Percentiles rank a stretch among this genome's conserved stretches.
phyloP scores from a whole-genome alignment of 2,329 filamentous ascomycete genomes.

The Furcasterigmium furcatum region DNA sequence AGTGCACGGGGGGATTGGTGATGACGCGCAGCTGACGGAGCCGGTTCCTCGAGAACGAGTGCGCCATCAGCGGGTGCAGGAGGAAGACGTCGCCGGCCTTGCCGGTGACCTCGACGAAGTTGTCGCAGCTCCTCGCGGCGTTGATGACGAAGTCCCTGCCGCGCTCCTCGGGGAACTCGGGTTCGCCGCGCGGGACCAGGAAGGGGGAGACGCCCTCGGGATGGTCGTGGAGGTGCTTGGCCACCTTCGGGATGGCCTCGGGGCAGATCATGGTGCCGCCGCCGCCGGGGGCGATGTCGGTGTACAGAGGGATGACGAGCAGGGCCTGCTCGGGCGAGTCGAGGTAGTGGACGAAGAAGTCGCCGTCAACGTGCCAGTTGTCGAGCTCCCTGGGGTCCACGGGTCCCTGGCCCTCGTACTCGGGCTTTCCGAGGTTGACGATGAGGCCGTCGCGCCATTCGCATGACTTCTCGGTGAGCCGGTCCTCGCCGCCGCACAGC shows the following conservation, averaged over 20 bases:
- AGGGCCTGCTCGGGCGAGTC: conserved; percentile 68
- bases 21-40: conserved; percentile 19
- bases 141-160: conserved; percentile 42
- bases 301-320: conserved; percentile 66
- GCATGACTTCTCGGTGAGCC: conserved; percentile 42
- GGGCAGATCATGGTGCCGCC: conserved; percentile 66
- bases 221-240: conserved; percentile 55
- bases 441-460: conserved; percentile 67
- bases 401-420: conserved; percentile 41
- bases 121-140: conserved; percentile 34
- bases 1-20: conserved; percentile 34
- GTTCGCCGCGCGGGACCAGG: conserved; percentile 55
- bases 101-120: conserved; percentile 53
- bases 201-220: conserved; percentile 64
- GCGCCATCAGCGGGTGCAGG: conserved; percentile 59
- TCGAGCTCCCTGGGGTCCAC: conserved; percentile 48
- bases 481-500: conserved; percentile 61
- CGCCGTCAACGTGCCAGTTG: conserved; percentile 68
- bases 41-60: conserved; percentile 40
- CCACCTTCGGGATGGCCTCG: conserved; percentile 53
- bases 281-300: conserved; percentile 55
- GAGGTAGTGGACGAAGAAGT: conserved; percentile 71
- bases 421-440: conserved; percentile 62
- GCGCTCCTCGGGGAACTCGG: conserved; percentile 37
- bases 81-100: conserved; percentile 54